phyloP scores from a whole-genome alignment of 805 yeast species.

The Cyberlindnera maclurae region DNA sequence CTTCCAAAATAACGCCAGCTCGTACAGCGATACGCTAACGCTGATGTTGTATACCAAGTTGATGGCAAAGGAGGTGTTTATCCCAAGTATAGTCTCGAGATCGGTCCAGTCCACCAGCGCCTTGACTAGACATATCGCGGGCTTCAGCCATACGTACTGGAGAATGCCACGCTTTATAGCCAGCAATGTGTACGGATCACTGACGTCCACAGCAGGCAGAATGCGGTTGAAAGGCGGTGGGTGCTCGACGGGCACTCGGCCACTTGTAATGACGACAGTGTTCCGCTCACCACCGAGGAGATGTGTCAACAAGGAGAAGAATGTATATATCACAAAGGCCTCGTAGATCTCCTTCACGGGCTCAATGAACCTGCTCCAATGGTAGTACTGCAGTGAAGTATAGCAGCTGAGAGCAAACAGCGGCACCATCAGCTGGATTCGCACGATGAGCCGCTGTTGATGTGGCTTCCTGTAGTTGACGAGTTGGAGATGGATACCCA shows the following conservation, averaged over 20 bases:
- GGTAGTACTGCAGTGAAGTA: slow-evolving; percentile 42
- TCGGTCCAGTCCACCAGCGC: slow-evolving; percentile 41
- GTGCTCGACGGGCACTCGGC: slow-evolving; percentile 64
- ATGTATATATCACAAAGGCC: slow-evolving; percentile 92
- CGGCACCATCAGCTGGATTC: slow-evolving; percentile 80
- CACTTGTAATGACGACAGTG: slow-evolving; percentile 64
- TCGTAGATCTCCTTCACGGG: slow-evolving; percentile 88
- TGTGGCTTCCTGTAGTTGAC: slow-evolving; percentile 79
- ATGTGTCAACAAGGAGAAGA: slow-evolving; percentile 73
- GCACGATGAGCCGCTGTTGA: slow-evolving; percentile 76
- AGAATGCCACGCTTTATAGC: slow-evolving; percentile 75
- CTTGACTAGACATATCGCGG: slow-evolving; percentile 59
- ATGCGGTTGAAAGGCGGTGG: slow-evolving; percentile 46
- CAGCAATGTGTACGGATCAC: slow-evolving; percentile 77
- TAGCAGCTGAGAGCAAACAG: slow-evolving; percentile 70
- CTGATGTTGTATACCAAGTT: slow-evolving; percentile 69
- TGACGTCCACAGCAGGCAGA: slow-evolving; percentile 61
- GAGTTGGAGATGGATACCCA: slow-evolving; percentile 34
- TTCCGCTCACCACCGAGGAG: slow-evolving; percentile 89
- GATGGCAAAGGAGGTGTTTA: slow-evolving; percentile 54
- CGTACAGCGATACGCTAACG: slow-evolving; percentile 76
- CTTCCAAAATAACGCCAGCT: slow-evolving; percentile 87
- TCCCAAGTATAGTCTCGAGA: slow-evolving; percentile 29
- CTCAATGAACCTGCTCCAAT: slow-evolving; percentile 44
- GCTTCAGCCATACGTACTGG: slow-evolving; percentile 95